phyloP scores from a whole-genome alignment of 2,329 filamentous ascomycete genomes.

The Neonectria coccinea region DNA sequence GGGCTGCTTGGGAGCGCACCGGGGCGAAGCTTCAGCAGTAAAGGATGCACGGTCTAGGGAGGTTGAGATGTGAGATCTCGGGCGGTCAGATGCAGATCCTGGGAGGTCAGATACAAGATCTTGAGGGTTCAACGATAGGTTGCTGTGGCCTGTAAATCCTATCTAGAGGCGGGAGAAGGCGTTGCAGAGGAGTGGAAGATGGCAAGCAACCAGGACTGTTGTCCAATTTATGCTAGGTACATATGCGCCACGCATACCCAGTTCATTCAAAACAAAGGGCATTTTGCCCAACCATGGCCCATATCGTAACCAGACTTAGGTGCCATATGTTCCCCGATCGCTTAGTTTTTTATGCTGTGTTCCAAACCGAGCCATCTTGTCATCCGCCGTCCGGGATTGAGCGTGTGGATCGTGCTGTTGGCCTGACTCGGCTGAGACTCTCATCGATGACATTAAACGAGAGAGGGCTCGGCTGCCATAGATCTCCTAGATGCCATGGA shows the following conservation, averaged over 20 bases:
- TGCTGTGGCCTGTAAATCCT: conserved; percentile 7
- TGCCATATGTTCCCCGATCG: not conserved
- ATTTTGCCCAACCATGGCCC: not conserved
- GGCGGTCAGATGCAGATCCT: too few species aligned
- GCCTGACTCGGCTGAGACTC: not conserved
- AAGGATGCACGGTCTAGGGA: not conserved
- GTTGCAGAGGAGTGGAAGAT: not conserved
- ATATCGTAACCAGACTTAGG: not conserved
- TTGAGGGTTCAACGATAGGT: conserved; percentile 1
- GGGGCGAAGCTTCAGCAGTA: conserved; percentile 41
- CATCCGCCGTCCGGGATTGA: not conserved
- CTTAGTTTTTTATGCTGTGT: not conserved
- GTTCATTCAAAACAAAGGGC: conserved; percentile 11
- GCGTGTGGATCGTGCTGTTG: not conserved
- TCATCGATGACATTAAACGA: conserved; percentile 17
- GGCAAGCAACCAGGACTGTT: conserved; percentile 1
- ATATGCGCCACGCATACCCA: conserved; percentile 11
- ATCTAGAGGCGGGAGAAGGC: not conserved
- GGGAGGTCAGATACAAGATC: too few species aligned
- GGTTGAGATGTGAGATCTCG: not conserved
- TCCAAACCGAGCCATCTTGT: not conserved
- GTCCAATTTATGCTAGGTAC: not conserved
- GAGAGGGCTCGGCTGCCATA: conserved; percentile 16
- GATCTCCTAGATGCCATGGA: conserved; percentile 25
- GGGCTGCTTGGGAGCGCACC: conserved; percentile 71